These are phyloP conservation scores for Ogataea trehaloabstinens DNA, from an alignment of 805 yeast genomes.

Conservation along the genomic window DNA sequence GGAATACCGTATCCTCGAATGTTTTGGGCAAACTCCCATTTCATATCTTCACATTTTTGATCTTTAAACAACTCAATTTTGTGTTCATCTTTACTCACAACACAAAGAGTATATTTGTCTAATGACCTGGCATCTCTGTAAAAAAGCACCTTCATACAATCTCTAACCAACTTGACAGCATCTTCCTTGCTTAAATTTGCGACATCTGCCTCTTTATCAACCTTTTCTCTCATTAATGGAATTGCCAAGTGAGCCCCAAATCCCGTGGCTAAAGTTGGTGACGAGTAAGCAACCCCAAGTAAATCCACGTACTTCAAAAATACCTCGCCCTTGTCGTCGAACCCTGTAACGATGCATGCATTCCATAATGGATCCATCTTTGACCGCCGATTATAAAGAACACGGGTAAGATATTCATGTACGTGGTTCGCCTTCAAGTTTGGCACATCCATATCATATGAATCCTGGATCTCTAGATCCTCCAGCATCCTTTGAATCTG, in stretches of 20 bases:
- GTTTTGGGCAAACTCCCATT: slow-evolving; percentile 87
- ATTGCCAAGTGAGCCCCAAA: slow-evolving; percentile 94
- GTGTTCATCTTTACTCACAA: slow-evolving; percentile 62
- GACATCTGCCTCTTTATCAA: slow-evolving; percentile 76
- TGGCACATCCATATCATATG: slow-evolving; percentile 70
- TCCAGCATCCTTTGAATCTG: slow-evolving; percentile 71
- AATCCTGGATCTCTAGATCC: slow-evolving; percentile 73
- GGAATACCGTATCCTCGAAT: slow-evolving; percentile 81
- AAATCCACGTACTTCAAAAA: slow-evolving; percentile 85
- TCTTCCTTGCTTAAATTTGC: slow-evolving; percentile 65
- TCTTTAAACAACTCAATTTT: slow-evolving; percentile 55
- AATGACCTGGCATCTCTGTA: slow-evolving; percentile 95
- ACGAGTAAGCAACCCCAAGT: slow-evolving; percentile 84
- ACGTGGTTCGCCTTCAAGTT: slow-evolving; percentile 78
- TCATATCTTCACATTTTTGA: slow-evolving; percentile 68
- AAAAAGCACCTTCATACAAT: slow-evolving; percentile 90
- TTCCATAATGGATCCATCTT: slow-evolving; percentile 98
- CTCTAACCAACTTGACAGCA: slow-evolving; percentile 73
- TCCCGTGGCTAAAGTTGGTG: slow-evolving; percentile 93
- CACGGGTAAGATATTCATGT: slow-evolving; percentile 80
- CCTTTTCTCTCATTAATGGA: slow-evolving; percentile 83
- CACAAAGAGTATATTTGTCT: slow-evolving; percentile 79
- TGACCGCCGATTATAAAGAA: slow-evolving; percentile 82
- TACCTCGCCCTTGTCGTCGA: slow-evolving; percentile 66
- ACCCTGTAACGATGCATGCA: slow-evolving; percentile 87